Evolutionary conservation across 148 eudicot genomes (phyloP).

Genomic region (Fallopia convolvulus): DNA sequence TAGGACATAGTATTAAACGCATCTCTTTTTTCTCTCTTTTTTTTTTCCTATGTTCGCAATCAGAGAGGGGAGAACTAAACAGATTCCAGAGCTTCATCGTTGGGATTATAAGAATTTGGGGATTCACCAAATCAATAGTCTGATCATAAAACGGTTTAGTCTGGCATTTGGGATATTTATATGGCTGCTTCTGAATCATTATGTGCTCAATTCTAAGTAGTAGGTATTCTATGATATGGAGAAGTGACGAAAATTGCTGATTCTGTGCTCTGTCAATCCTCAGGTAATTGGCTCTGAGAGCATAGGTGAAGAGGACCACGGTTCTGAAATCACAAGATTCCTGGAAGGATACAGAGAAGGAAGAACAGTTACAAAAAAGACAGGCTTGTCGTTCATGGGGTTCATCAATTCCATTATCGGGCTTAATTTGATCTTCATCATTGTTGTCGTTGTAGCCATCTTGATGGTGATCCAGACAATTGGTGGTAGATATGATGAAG

Average conservation of each 20-base stretch:
- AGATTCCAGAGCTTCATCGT: no score
- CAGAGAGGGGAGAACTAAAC: no score
- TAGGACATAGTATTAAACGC: background rate
- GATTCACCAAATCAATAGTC: background rate
- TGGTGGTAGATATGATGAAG: conserved; percentile 39
- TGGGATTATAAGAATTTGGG: background rate
- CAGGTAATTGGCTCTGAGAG: conserved; percentile 82
- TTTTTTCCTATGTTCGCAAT: no score
- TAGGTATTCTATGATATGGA: background rate
- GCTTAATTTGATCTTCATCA: conserved; percentile 30
- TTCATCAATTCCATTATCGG: conserved; percentile 63
- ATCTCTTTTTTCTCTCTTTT: background rate
- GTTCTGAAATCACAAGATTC: conserved; percentile 61
- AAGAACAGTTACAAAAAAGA: conserved; percentile 45
- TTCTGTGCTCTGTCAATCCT: background rate
- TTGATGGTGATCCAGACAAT: conserved; percentile 45
- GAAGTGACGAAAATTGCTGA: background rate
- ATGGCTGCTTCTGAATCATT: background rate
- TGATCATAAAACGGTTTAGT: background rate
- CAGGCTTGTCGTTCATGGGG: conserved; percentile 67
- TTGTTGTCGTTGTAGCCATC: conserved; percentile 48
- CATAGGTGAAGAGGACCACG: conserved; percentile 60
- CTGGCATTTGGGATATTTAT: background rate
- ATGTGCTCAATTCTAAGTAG: background rate
- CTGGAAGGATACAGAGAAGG: conserved; percentile 85